Percentiles rank a stretch among this genome's conserved stretches.
phyloP scores from a whole-genome alignment of 257 asterid genomes.

The Knoxia roxburghii region DNA sequence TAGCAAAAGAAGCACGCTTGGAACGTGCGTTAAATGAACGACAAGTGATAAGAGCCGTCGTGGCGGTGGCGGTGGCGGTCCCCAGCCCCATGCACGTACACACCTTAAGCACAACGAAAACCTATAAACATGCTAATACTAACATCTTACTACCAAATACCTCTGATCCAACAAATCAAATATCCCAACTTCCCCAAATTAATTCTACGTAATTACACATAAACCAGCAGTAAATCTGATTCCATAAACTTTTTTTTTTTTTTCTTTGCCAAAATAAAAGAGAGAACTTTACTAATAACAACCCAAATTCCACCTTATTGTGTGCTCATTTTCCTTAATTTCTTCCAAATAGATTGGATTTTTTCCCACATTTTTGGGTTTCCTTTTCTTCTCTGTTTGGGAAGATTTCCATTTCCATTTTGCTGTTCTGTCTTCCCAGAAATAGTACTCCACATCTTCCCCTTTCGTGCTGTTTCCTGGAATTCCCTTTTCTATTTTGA shows the following conservation, averaged over 20 bases:
- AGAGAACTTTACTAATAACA: not conserved
- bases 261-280: too few relatives aligned
- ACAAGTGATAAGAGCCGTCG: too few relatives aligned
- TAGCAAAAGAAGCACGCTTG: too few relatives aligned
- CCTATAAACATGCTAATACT: conserved; percentile 5
- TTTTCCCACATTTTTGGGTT: too few relatives aligned
- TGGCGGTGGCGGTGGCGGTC: too few relatives aligned
- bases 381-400: not conserved
- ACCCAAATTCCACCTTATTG: too few relatives aligned
- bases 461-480: conserved; percentile 1
- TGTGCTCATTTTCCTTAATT: not conserved
- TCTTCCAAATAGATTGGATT: too few relatives aligned
- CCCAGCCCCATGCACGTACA: conserved; percentile 11
- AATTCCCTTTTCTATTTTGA: conserved; percentile 8
- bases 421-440: conserved; percentile 1
- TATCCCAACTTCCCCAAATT: not conserved
- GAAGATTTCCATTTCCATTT: conserved; percentile 9
- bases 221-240: not conserved
- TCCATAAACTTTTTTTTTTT: too few relatives aligned
- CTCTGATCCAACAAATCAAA: too few relatives aligned
- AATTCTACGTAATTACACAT: not conserved
- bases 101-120: not conserved
- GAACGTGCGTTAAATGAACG: not conserved
- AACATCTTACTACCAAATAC: too few relatives aligned
- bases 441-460: not conserved